These are phyloP conservation scores for Phytophthora palmivora DNA, from an alignment of 352 stramenopile genomes.

Conservation along the genomic window DNA sequence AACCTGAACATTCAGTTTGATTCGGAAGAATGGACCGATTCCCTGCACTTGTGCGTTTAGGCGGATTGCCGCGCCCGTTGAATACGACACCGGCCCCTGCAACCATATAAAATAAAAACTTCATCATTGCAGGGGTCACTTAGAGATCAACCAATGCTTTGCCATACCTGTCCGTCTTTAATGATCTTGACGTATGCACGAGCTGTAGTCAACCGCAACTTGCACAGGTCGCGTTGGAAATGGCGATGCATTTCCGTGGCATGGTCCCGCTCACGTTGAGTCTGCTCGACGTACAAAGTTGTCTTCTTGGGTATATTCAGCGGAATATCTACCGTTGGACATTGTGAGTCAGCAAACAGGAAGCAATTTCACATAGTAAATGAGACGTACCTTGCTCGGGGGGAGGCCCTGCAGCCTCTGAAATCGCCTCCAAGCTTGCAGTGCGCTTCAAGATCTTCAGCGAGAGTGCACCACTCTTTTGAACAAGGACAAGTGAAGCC, in stretches of 20 bases:
- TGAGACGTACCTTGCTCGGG: conserved; percentile 76
- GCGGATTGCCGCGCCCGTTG: conserved; percentile 77
- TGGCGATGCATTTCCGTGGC: conserved; percentile 92
- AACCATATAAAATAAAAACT: conserved; percentile 3
- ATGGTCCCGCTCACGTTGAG: conserved; percentile 90
- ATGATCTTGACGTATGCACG: conserved; percentile 92
- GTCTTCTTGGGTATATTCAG: conserved; percentile 95
- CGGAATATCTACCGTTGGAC: conserved; percentile 71
- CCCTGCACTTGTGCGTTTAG: conserved; percentile 85
- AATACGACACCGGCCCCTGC: conserved; percentile 73
- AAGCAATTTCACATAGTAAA: background rate
- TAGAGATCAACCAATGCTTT: background rate
- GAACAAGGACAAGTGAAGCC: conserved; percentile 82
- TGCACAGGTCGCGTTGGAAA: conserved; percentile 92
- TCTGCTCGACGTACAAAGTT: conserved; percentile 94
- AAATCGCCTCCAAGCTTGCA: conserved; percentile 79
- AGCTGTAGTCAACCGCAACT: conserved; percentile 87
- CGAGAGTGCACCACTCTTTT: conserved; percentile 80
- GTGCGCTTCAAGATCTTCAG: conserved; percentile 92
- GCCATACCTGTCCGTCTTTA: conserved; percentile 78
- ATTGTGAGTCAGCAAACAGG: background rate
- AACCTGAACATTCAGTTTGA: conserved; percentile 85
- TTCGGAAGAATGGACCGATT: conserved; percentile 81
- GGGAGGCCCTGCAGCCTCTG: conserved; percentile 73
- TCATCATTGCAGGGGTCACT: background rate